Evolutionary conservation across 192 early-diverging fungal species (phyloP).

Genomic region (Globomyces pollinis-pini): DNA sequence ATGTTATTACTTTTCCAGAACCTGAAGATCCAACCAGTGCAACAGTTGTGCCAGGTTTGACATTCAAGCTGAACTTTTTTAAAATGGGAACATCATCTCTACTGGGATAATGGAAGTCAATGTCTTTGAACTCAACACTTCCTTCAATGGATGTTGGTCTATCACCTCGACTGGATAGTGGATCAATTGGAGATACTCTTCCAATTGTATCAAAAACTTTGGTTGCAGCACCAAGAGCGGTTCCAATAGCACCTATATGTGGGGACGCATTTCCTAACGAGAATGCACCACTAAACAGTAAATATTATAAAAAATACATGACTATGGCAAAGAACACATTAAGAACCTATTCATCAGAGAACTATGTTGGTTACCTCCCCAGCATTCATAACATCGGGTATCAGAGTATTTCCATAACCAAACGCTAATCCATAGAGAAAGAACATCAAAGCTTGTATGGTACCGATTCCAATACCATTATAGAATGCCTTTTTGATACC

Average conservation of each 20-base stretch:
- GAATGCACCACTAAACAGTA: conserved; percentile 38
- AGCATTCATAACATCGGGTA: conserved; percentile 37
- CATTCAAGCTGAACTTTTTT: conserved; percentile 42
- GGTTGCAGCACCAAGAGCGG: conserved; percentile 39
- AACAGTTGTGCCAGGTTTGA: conserved; percentile 64
- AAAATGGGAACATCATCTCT: conserved; percentile 54
- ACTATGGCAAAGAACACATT: conserved; percentile 23
- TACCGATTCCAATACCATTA: conserved; percentile 61
- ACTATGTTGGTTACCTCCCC: conserved; percentile 40
- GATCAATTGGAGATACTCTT: conserved; percentile 36
- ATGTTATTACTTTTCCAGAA: conserved; percentile 42
- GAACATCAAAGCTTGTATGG: conserved; percentile 70
- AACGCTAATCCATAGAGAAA: conserved; percentile 69
- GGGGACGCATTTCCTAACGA: conserved; percentile 34
- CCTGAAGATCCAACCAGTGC: conserved; percentile 81
- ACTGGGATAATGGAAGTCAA: conserved; percentile 54
- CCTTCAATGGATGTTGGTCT: conserved; percentile 25
- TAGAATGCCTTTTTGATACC: conserved; percentile 55
- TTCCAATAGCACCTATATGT: conserved; percentile 21
- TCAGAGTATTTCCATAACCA: conserved; percentile 70
- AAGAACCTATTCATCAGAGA: conserved; percentile 22
- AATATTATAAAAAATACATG: no score
- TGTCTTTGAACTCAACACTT: conserved; percentile 34
- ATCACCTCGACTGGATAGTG: conserved; percentile 19
- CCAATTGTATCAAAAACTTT: conserved; percentile 45